These are phyloP conservation scores for Tuber calosporum DNA, from an alignment of 495 filamentous ascomycete genomes.

Conservation along the genomic window DNA sequence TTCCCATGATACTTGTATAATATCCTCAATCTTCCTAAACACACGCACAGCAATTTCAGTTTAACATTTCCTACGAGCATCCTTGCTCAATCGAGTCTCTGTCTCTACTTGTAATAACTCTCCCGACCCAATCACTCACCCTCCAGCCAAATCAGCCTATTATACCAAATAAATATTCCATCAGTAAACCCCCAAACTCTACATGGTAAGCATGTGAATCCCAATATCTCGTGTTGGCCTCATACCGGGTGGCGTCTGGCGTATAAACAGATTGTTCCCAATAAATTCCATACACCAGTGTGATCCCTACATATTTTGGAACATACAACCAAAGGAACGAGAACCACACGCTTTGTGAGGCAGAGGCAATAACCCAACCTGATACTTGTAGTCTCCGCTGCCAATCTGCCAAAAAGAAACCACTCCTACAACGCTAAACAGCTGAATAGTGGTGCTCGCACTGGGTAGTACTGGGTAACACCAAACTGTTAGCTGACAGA, in stretches of 20 bases:
- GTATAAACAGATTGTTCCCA: neutral
- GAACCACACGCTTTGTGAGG: neutral
- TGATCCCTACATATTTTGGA: neutral
- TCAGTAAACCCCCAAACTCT: neutral
- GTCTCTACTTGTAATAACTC: neutral
- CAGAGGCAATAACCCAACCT: neutral
- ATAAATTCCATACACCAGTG: neutral
- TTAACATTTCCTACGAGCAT: neutral
- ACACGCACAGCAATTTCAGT: neutral
- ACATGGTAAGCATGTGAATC: neutral
- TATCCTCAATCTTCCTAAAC: neutral
- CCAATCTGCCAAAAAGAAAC: neutral
- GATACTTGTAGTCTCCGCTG: neutral
- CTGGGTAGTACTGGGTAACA: neutral
- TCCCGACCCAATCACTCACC: neutral
- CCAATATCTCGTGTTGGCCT: neutral
- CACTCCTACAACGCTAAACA: neutral
- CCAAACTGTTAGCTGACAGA: slow-evolving; percentile 10
- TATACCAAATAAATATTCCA: neutral
- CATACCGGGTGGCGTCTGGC: neutral
- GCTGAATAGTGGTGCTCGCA: neutral
- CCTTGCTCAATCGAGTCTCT: neutral
- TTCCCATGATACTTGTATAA: neutral
- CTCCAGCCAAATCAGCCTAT: neutral
- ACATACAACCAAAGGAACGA: neutral